Evolutionary conservation across 106 monocot genomes (phyloP).

Genomic region (Acorus gramineus): DNA sequence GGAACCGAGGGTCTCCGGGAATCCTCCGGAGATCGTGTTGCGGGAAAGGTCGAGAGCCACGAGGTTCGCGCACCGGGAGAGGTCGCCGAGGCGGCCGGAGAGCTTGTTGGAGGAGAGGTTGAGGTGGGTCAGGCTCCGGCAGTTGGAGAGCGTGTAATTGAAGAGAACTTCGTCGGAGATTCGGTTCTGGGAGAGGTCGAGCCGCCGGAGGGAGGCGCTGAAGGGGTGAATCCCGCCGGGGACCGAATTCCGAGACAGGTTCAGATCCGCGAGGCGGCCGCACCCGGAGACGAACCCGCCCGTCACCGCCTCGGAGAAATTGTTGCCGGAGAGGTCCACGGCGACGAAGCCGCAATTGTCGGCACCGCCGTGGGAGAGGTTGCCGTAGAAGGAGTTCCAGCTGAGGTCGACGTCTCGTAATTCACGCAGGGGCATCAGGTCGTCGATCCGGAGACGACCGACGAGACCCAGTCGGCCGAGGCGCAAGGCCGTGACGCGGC

Average conservation of each 20-base stretch:
- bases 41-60: too few species aligned
- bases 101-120: too few species aligned
- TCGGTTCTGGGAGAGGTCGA: too few species aligned
- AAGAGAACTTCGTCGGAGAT: too few species aligned
- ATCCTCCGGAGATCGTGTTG: too few species aligned
- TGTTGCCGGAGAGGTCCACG: constrained; percentile 7
- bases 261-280: not conserved
- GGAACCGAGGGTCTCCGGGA: too few species aligned
- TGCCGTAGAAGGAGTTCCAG: not conserved
- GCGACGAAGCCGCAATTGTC: constrained; percentile 1
- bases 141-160: too few species aligned
- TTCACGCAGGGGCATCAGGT: not conserved
- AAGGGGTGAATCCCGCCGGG: too few species aligned
- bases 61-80: too few species aligned
- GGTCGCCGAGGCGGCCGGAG: too few species aligned
- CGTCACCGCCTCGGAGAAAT: not conserved
- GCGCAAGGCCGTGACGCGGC: not conserved
- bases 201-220: too few species aligned
- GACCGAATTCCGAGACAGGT: not conserved
- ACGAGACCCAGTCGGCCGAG: constrained; percentile 4
- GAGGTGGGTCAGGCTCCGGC: too few species aligned
- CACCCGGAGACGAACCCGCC: not conserved
- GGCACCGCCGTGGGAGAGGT: constrained; percentile 2
- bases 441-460: not conserved
- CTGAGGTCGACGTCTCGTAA: constrained; percentile 2